Percentiles rank a stretch among this genome's conserved stretches.
phyloP scores from a whole-genome alignment of 2,329 filamentous ascomycete genomes.

The Metarhizium brunneum region DNA sequence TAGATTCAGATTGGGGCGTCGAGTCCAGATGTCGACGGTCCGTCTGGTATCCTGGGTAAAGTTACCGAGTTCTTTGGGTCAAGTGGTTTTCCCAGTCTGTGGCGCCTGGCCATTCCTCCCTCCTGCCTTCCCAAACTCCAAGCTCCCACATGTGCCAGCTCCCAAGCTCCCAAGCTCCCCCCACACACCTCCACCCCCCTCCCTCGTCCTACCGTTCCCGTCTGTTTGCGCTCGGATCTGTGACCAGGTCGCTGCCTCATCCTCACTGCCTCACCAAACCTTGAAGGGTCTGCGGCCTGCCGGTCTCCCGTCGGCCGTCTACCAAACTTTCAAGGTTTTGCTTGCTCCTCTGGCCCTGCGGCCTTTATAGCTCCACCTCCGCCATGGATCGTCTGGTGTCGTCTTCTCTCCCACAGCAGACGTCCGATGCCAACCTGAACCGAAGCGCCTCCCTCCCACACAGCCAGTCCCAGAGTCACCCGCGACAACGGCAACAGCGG shows the following conservation, averaged over 20 bases:
- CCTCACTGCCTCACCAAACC: neutral
- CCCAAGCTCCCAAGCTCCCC: neutral
- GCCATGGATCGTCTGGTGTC: conserved; percentile 20
- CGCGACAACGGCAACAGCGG: conserved; percentile 6
- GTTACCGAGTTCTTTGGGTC: too few species aligned
- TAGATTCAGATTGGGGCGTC: too few species aligned
- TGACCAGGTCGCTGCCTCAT: neutral
- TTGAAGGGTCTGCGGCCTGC: neutral
- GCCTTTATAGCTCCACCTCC: conserved; percentile 14
- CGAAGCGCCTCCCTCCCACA: conserved; percentile 5
- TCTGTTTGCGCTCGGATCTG: neutral
- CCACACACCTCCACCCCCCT: neutral
- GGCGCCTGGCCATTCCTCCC: too few species aligned
- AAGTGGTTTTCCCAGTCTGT: too few species aligned
- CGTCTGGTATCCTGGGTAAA: too few species aligned
- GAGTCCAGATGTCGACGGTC: too few species aligned
- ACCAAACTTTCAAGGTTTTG: neutral
- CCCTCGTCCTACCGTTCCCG: neutral
- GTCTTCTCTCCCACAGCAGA: conserved; percentile 4
- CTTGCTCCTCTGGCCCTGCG: neutral
- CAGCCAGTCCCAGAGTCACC: conserved; percentile 1
- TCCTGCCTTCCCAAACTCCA: conserved; percentile 1
- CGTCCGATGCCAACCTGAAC: conserved; percentile 7
- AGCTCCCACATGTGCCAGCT: too few species aligned
- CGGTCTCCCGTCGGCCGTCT: neutral